These are phyloP conservation scores for Dysphania ambrosioides DNA, from an alignment of 148 eudicot genomes.

Conservation along the genomic window DNA sequence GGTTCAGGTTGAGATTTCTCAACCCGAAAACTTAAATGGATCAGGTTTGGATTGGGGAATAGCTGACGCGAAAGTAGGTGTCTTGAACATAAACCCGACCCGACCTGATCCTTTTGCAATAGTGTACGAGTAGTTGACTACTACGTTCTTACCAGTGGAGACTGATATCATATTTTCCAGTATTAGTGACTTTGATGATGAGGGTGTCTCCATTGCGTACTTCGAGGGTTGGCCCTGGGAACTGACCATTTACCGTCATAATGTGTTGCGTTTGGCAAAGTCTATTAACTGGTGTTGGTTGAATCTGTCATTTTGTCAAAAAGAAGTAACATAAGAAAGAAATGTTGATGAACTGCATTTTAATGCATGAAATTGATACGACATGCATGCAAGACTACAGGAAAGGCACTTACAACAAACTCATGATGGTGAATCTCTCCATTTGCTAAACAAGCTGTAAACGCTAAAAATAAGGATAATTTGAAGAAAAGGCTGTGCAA, in stretches of 20 bases:
- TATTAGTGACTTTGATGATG: conserved; percentile 55
- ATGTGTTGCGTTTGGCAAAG: conserved; percentile 58
- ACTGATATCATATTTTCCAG: conserved; percentile 62
- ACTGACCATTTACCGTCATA: conserved; percentile 81
- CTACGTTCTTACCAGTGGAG: conserved; percentile 95
- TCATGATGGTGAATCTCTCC: conserved; percentile 3
- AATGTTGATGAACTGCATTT: neutral
- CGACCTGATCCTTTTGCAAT: too few species aligned
- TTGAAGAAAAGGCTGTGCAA: conserved; percentile 31
- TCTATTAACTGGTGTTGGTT: conserved; percentile 58
- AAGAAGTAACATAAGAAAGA: neutral
- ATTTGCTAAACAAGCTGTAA: conserved; percentile 23
- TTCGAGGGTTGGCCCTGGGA: conserved; percentile 75
- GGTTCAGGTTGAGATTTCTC: too few species aligned
- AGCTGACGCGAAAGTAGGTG: too few species aligned
- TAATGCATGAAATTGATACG: neutral
- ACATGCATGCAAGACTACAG: neutral
- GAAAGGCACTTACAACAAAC: conserved; percentile 10
- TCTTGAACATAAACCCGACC: too few species aligned
- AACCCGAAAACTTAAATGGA: too few species aligned
- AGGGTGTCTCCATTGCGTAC: conserved; percentile 70
- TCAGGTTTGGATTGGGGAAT: too few species aligned
- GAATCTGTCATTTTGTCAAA: conserved; percentile 38
- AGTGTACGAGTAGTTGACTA: neutral
- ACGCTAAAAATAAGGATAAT: conserved; percentile 31